Conservation (phyloP, 345 rosid genomes). For the Syzygium grande region DNA sequence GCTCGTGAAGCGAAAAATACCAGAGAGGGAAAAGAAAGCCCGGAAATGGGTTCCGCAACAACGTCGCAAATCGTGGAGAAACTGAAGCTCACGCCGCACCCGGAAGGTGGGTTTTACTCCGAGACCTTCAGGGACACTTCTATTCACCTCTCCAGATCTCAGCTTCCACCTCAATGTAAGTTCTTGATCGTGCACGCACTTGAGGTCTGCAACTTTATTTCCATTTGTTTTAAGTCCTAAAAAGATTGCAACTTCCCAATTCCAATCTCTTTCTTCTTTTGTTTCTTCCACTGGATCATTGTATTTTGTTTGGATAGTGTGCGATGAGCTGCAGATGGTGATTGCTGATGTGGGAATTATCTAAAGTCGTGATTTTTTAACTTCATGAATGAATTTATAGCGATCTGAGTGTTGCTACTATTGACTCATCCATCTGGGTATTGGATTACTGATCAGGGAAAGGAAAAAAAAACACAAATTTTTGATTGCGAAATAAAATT, state of each 20-base stretch:
- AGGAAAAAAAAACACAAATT: background rate
- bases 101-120: slow-evolving; percentile 74
- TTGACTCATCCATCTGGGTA: background rate
- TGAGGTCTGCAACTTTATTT: background rate
- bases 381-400: background rate
- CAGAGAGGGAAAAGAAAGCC: background rate
- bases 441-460: background rate
- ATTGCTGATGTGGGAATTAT: background rate
- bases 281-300: background rate
- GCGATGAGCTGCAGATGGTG: background rate
- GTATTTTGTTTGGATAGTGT: background rate
- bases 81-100: slow-evolving; percentile 56
- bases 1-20: background rate
- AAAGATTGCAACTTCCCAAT: background rate
- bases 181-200: background rate
- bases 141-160: slow-evolving; percentile 62
- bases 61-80: slow-evolving; percentile 34
- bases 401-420: background rate
- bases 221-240: background rate
- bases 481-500: background rate
- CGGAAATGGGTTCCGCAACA: slow-evolving; percentile 17
- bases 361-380: background rate
- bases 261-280: background rate
- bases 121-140: slow-evolving; percentile 77
- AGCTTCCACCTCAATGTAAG: slow-evolving; percentile 72